Evolutionary conservation across 768 basidiomycete species (phyloP).

Genomic region (Termitomyces sp.): DNA sequence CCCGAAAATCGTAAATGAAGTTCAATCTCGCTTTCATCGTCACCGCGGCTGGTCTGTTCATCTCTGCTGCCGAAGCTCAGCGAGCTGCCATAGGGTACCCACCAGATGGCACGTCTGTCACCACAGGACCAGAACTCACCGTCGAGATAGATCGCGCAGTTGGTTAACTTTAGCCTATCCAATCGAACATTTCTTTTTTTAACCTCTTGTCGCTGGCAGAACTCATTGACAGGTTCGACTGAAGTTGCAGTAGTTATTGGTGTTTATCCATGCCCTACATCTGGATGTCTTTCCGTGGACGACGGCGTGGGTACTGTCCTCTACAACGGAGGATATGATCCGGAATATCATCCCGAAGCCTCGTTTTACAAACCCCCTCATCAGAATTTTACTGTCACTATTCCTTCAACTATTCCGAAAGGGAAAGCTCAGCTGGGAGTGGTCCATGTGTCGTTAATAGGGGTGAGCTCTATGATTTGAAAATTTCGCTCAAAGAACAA

Average conservation of each 20-base stretch:
- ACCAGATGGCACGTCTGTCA: conserved; percentile 29
- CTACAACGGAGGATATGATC: conserved; percentile 44
- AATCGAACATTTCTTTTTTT: not conserved
- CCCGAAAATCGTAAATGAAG: conserved; percentile 1
- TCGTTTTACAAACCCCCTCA: conserved; percentile 30
- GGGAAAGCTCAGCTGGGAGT: conserved; percentile 37
- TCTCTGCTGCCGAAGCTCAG: conserved; percentile 41
- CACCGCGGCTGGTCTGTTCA: conserved; percentile 19
- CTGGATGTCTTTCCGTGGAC: conserved; percentile 21
- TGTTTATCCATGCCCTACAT: conserved; percentile 33
- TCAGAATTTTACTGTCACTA: conserved; percentile 43
- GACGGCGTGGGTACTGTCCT: conserved; percentile 41
- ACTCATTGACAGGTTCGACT: conserved; percentile 34
- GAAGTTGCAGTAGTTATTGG: conserved; percentile 49
- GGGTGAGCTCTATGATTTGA: conserved; percentile 29
- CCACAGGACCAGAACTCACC: conserved; percentile 35
- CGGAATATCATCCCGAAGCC: conserved; percentile 26
- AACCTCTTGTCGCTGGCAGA: conserved; percentile 26
- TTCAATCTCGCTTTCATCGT: not conserved
- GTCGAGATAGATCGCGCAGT: conserved; percentile 52
- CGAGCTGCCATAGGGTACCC: conserved; percentile 40
- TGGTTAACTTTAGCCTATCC: conserved; percentile 18
- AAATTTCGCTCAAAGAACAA: not conserved
- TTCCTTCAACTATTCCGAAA: conserved; percentile 28
- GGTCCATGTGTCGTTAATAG: conserved; percentile 36